phyloP scores from a whole-genome alignment of 176 grass and related monocot species.

The Cenchrus purpureus region DNA sequence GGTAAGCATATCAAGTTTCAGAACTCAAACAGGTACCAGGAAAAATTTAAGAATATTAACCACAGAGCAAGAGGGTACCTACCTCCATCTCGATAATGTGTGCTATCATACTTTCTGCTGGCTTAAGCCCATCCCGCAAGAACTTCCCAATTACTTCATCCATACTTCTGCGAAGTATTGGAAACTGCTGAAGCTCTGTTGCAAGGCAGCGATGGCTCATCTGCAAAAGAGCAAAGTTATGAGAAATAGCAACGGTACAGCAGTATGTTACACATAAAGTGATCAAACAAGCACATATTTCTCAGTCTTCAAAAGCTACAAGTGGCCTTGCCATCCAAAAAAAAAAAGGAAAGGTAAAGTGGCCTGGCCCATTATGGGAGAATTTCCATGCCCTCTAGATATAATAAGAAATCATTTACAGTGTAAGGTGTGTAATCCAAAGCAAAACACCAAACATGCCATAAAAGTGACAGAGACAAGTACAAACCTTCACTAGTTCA shows the following conservation, averaged over 20 bases:
- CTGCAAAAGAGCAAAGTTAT: slow-evolving; percentile 42
- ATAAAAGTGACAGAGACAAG: background rate
- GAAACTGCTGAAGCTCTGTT: slow-evolving; percentile 90
- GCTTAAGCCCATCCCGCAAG: slow-evolving; percentile 87
- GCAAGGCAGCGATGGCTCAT: slow-evolving; percentile 86
- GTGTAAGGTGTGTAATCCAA: background rate
- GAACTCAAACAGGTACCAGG: background rate
- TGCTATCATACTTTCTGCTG: slow-evolving; percentile 93
- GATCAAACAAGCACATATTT: slow-evolving; percentile 29
- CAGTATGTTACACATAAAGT: slow-evolving; percentile 6
- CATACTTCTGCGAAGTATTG: slow-evolving; percentile 84
- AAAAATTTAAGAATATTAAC: slow-evolving; percentile 13
- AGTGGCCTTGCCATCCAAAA: background rate
- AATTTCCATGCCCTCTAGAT: background rate
- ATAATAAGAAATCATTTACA: background rate
- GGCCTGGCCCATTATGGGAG: background rate
- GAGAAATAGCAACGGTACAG: slow-evolving; percentile 25
- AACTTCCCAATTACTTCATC: slow-evolving; percentile 96
- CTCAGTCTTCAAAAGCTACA: slow-evolving; percentile 6
- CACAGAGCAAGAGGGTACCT: slow-evolving; percentile 20
- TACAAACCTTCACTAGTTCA: slow-evolving; percentile 80
- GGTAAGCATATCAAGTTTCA: background rate
- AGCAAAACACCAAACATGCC: background rate
- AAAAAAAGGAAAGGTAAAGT: background rate
- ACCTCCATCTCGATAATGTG: slow-evolving; percentile 99